Conservation (phyloP, 768 basidiomycete species). For the Termitomyces sp. region DNA sequence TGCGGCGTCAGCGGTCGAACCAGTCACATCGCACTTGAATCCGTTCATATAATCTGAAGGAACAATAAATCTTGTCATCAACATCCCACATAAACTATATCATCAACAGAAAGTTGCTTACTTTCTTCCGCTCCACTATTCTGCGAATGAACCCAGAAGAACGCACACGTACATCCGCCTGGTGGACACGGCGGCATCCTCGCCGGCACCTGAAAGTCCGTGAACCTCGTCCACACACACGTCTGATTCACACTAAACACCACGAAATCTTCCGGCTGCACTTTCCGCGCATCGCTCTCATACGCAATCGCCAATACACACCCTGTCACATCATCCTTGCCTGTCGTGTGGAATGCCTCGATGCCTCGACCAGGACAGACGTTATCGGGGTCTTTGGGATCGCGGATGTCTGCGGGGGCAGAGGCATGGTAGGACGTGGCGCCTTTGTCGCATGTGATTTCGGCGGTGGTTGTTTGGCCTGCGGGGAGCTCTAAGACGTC, state of each 20-base stretch:
- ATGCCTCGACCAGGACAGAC: background rate
- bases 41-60: background rate
- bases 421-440: background rate
- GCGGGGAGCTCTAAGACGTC: background rate
- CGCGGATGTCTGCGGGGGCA: background rate
- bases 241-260: background rate
- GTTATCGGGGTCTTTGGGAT: background rate
- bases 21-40: background rate
- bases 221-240: background rate
- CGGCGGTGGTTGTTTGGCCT: background rate
- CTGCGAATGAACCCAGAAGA: background rate
- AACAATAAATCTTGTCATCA: background rate
- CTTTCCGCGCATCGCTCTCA: background rate
- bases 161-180: background rate
- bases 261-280: background rate
- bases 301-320: background rate
- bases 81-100: background rate
- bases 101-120: background rate
- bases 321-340: background rate
- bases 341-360: background rate
- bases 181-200: background rate
- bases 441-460: background rate
- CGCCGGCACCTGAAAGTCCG: background rate
- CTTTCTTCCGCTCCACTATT: background rate
- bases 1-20: background rate